Percentiles rank a stretch among this genome's conserved stretches.
phyloP scores from a whole-genome alignment of 495 filamentous ascomycete species.

The Lepraria neglecta region DNA sequence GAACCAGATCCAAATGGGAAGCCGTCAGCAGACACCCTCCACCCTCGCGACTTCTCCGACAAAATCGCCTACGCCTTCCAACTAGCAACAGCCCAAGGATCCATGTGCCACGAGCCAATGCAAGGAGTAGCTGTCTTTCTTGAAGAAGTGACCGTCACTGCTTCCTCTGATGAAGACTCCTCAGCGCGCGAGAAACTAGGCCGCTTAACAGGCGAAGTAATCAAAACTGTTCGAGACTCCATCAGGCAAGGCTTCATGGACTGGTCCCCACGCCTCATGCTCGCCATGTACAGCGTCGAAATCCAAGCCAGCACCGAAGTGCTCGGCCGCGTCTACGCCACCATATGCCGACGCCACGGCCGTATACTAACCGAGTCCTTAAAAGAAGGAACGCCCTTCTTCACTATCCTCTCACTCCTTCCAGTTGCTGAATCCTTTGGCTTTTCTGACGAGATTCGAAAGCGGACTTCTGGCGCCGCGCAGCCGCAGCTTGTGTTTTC shows the following conservation, averaged over 20 bases:
- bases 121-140: conserved; percentile 90
- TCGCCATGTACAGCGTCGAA: conserved; percentile 98
- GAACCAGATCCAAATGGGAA: conserved; percentile 21
- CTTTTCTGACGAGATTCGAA: conserved; percentile 91
- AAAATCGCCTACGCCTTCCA: conserved; percentile 92
- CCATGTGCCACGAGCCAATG: conserved; percentile 87
- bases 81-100: conserved; percentile 79
- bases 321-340: conserved; percentile 87
- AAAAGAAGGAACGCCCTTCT: conserved; percentile 94
- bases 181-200: conserved; percentile 59
- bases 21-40: conserved; percentile 44
- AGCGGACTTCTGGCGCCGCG: conserved; percentile 83
- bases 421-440: conserved; percentile 94
- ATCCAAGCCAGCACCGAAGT: conserved; percentile 96
- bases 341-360: conserved; percentile 84
- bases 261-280: conserved; percentile 87
- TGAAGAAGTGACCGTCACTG: conserved; percentile 63
- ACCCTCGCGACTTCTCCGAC: conserved; percentile 72
- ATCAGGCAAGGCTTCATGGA: conserved; percentile 85
- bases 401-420: conserved; percentile 77
- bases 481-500: conserved; percentile 89
- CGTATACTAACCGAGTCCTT: conserved; percentile 82
- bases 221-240: conserved; percentile 77
- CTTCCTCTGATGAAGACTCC: conserved; percentile 49
- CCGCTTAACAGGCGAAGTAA: conserved; percentile 82